Base-by-base conservation (phyloP, 305 asterid species). In the Coffea humblotiana region DNA sequence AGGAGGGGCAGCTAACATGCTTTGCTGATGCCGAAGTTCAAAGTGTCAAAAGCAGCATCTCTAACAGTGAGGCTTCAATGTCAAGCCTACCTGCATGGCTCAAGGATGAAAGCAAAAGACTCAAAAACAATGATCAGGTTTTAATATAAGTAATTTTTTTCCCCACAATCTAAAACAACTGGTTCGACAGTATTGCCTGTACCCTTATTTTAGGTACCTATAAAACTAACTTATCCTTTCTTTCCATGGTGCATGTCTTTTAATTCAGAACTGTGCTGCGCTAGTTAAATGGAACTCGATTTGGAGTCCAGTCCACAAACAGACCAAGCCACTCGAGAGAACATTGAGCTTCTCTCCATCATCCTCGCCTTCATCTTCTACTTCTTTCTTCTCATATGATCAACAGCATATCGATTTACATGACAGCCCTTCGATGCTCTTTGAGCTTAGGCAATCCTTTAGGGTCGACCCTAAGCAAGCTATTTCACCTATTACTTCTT, bases 21-120 rank as follows among this genome's bases (percentile, higher is more conserved):
- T 87, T 93, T 81, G 81, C 68, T 51, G 87, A 90, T 81, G 78
- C 64, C 13, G 91, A 90, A 82, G 90, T 86, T 67, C 73, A 81
- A 72, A 77, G 76, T 37, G 61, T 86, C 78, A 84, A 56, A 77
- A 63, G 43, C 11, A 78, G 58, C 49, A 71, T 23, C 74, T 77
- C 78, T 21, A 76, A 68, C 27, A 79, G 75, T 45, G 89, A 83
- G 67, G 77, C 88, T 61, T 76, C 90, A 47, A 78, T 88, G 80
- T 89, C 97, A 37, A 87, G 83, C 79, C 80, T 94, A 78, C 98
- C 98, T 77, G 85, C 88, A 76, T 94, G 98, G 98, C 97, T 93
- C n/a, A 91, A 86, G 78, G 90, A 89, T 60, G 96, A 92, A 80
- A 83, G 86, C 51, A 85, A 77, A 84, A 84, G 90, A 83, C 86